A percentile compares a stretch with the other conserved stretches of the same genome.
These are phyloP conservation scores for Linderniella brevidens DNA, from an alignment of 257 asterid genomes.

Conservation along the genomic window DNA sequence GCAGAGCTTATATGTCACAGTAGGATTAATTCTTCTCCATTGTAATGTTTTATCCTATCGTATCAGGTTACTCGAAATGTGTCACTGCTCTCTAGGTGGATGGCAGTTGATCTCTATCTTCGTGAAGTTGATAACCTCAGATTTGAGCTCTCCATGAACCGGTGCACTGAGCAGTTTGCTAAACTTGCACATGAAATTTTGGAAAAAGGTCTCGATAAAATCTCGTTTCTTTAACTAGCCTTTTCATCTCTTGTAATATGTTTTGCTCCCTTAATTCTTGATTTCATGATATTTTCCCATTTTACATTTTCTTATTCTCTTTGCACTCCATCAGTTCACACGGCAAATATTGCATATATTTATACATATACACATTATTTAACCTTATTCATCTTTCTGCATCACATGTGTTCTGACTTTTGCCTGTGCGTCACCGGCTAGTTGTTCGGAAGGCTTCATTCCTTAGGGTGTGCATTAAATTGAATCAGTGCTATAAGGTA, in stretches of 20 bases:
- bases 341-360: too few relatives aligned
- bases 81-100: conserved; percentile 86
- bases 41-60: conserved; percentile 8
- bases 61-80: conserved; percentile 85
- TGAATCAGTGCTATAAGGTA: too few relatives aligned
- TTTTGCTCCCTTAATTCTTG: too few relatives aligned
- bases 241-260: neutral
- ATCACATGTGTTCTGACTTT: too few relatives aligned
- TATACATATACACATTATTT: too few relatives aligned
- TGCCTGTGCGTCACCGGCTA: too few relatives aligned
- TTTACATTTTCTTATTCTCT: too few relatives aligned
- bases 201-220: conserved; percentile 39
- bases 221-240: neutral
- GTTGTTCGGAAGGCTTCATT: too few relatives aligned
- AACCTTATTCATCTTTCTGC: too few relatives aligned
- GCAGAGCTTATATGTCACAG: too few relatives aligned
- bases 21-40: neutral
- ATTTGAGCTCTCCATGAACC: conserved; percentile 93
- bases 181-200: conserved; percentile 61
- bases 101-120: conserved; percentile 85
- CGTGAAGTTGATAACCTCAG: conserved; percentile 85
- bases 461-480: neutral
- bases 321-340: too few relatives aligned
- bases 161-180: conserved; percentile 46
- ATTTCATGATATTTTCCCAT: too few relatives aligned